A percentile compares a stretch with the other conserved stretches of the same genome.
phyloP scores from a whole-genome alignment of 148 eudicot genomes.

The Heliosperma pusillum region DNA sequence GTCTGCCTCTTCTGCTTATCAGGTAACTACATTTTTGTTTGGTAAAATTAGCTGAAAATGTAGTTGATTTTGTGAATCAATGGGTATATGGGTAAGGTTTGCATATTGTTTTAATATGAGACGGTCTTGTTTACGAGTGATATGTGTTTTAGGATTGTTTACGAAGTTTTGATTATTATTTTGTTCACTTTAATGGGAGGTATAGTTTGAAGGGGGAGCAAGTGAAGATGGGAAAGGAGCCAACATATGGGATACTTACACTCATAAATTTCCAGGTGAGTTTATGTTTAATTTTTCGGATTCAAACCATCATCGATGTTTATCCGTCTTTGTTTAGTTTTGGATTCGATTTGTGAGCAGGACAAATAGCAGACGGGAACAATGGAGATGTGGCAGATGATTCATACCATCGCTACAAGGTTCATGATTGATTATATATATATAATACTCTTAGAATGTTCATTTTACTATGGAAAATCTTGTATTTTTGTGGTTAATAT shows the following conservation, averaged over 20 bases:
- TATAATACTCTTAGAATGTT: background rate
- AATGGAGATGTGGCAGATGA: slow-evolving; percentile 39
- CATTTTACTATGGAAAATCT: background rate
- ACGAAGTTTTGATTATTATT: too few relatives aligned
- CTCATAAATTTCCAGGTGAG: slow-evolving; percentile 30
- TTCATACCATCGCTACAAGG: slow-evolving; percentile 36
- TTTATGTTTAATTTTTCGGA: background rate
- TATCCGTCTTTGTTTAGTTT: background rate
- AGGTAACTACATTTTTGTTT: background rate
- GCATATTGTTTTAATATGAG: too few relatives aligned
- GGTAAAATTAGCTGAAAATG: too few relatives aligned
- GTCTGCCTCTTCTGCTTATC: slow-evolving; percentile 17
- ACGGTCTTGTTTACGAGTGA: too few relatives aligned
- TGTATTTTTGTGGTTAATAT: too few relatives aligned
- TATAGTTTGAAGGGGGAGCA: slow-evolving; percentile 8
- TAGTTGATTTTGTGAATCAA: too few relatives aligned
- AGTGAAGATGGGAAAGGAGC: slow-evolving; percentile 17
- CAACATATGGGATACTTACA: slow-evolving; percentile 20
- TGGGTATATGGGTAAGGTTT: too few relatives aligned
- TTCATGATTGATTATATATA: background rate
- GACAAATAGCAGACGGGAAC: too few relatives aligned
- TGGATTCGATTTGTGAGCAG: slow-evolving; percentile 4
- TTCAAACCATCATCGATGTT: background rate
- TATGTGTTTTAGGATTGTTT: too few relatives aligned
- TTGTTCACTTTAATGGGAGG: too few relatives aligned